phyloP scores from a whole-genome alignment of 2,329 filamentous ascomycete species.

The Penicillium hordei region DNA sequence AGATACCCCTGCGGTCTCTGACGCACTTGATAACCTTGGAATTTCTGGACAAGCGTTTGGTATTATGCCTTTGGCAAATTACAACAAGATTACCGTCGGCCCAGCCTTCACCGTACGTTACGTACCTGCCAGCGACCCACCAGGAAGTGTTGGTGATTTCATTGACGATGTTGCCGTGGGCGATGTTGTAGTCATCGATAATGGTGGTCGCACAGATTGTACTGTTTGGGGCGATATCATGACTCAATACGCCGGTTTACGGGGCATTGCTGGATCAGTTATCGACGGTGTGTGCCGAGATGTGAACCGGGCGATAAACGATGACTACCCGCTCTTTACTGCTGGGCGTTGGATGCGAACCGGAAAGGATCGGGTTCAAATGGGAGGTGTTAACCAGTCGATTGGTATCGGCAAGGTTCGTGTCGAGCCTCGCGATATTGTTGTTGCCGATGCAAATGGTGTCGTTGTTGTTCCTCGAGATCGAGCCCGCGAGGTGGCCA shows the following conservation, averaged over 20 bases:
- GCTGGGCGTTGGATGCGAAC: constrained; percentile 38
- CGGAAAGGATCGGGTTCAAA: constrained; percentile 35
- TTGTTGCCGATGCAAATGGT: constrained; percentile 32
- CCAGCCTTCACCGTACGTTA: constrained; percentile 39
- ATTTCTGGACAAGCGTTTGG: constrained; percentile 20
- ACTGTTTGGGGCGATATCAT: constrained; percentile 42
- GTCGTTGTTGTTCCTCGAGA: constrained; percentile 21
- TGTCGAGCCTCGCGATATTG: constrained; percentile 31
- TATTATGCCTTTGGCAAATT: constrained; percentile 27
- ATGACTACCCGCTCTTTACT: constrained; percentile 34
- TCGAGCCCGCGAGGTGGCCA: constrained; percentile 19
- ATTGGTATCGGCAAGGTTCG: constrained; percentile 32
- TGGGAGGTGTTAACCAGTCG: constrained; percentile 31
- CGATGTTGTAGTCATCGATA: constrained; percentile 38
- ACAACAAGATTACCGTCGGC: constrained; percentile 31
- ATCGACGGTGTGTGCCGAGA: constrained; percentile 38
- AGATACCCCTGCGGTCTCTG: constrained; percentile 22
- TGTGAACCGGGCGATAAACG: constrained; percentile 30
- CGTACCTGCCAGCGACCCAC: constrained; percentile 21
- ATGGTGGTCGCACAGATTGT: constrained; percentile 36
- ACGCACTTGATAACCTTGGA: constrained; percentile 25
- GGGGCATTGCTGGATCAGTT: constrained; percentile 34
- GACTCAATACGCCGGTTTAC: constrained; percentile 36
- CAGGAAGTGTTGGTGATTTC: constrained; percentile 34
- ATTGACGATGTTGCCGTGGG: constrained; percentile 41